These are phyloP conservation scores for Aspergillus steynii DNA, from an alignment of 495 filamentous ascomycete genomes.

Conservation along the genomic window DNA sequence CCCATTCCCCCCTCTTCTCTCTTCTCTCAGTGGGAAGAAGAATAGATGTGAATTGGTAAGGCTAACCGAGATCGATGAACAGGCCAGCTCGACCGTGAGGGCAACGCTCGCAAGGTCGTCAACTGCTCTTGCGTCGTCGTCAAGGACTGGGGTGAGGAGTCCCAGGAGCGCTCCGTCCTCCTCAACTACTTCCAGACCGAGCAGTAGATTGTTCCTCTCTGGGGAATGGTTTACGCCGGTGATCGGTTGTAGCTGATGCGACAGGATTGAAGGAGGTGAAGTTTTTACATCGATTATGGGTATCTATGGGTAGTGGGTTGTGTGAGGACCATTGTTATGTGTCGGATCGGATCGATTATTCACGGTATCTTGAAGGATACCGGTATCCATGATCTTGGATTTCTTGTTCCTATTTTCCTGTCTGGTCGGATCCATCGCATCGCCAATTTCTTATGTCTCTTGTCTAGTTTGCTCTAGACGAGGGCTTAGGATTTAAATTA, in stretches of 20 bases:
- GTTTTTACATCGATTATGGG: not conserved
- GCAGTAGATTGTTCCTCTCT: constrained; percentile 51
- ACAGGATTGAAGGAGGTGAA: not conserved
- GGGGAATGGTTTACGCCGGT: not conserved
- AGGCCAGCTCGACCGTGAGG: constrained; percentile 98
- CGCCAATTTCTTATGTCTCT: not conserved
- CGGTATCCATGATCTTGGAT: not conserved
- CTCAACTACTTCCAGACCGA: constrained; percentile 99
- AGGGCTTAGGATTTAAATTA: not conserved
- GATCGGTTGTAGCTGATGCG: constrained; percentile 6
- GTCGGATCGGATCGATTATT: not conserved
- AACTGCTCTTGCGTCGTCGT: constrained; percentile 99
- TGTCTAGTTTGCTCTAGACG: not conserved
- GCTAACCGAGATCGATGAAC: constrained; percentile 7
- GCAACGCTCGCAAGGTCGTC: constrained; percentile 98
- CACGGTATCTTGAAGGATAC: not conserved
- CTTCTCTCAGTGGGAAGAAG: constrained; percentile 9
- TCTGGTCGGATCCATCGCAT: not conserved
- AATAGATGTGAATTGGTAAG: constrained; percentile 1
- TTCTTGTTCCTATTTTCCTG: not conserved
- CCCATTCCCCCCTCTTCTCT: constrained; percentile 10
- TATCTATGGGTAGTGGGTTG: not conserved
- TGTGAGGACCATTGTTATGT: not conserved
- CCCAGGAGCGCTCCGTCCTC: constrained; percentile 93
- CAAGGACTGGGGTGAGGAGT: constrained; percentile 99